Evolutionary conservation across 2,329 filamentous ascomycete species (phyloP), one percentile per base, ranked within the genome.

Genomic region (Clonostachys chloroleuca): DNA sequence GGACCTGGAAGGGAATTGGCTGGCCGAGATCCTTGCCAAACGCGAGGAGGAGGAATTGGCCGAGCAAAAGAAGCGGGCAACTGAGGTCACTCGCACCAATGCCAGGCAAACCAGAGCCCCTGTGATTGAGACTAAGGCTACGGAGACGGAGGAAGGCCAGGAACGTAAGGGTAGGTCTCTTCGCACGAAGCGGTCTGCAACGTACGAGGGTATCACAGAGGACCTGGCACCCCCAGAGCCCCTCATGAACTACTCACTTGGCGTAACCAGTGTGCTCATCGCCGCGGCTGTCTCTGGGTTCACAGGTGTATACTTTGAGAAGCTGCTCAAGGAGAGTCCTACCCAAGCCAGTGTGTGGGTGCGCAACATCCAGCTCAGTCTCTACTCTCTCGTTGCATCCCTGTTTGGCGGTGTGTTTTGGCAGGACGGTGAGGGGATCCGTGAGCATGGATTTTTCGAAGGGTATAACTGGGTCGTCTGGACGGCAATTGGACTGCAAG

Each of bases 391-490:
- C 2, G 92, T 96, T 57, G 90, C 92, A 0, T 88, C 92, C 1
- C 74, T 96, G 1, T 83, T 97, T 48, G 77, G 95, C 45, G 94
- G 92, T 2, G 86, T 97, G 6, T 69, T 95, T 4, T 88, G 89
- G 69, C 88, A 90, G 53, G 94, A 99, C 55, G 94, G 92, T 24
- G 81, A 84, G 51, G 85, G 87, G 39, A 91, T 99, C 53, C 78
- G 85, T 24, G 82, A 86, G 64, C 83, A 89, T 52, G 94, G 94
- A 12, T 95, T 97, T 67, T 97, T 99, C 56, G 86, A 88, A 48
- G 94, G 94, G 4, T 99, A 97, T 69, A 96, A 95, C 63, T 87
- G 82, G 76, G 77, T 92, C 17, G 92, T 97, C 4, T 96, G 92
- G 91, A 75, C 83, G 6, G 87, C 91, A 5, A 88, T 97, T 55